A percentile compares a stretch with the other conserved stretches of the same genome.
Conservation (phyloP, 257 asterid genomes). For the Orobanche coerulescens region DNA sequence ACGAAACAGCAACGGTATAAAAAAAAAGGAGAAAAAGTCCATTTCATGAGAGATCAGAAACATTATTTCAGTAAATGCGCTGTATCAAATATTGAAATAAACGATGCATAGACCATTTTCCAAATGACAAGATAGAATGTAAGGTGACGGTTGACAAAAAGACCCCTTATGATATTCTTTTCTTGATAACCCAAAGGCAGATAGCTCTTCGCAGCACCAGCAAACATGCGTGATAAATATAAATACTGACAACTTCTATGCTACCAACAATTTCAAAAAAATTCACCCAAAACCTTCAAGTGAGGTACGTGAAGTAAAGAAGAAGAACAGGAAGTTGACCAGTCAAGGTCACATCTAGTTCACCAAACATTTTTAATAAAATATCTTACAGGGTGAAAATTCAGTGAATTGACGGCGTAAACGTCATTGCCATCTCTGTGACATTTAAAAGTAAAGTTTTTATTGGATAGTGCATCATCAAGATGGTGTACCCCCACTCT, state of each 20-base stretch:
- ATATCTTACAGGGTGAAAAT: slow-evolving; percentile 88
- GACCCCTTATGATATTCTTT: not conserved
- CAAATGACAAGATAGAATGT: not conserved
- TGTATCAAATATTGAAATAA: not conserved
- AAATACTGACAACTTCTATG: not conserved
- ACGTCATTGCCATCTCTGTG: slow-evolving; percentile 88
- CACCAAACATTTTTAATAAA: slow-evolving; percentile 5
- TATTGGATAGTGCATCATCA: slow-evolving; percentile 67
- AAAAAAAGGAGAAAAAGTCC: not conserved
- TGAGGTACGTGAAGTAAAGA: not conserved
- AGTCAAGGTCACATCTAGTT: not conserved
- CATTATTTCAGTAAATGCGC: not conserved
- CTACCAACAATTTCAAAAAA: slow-evolving; percentile 2
- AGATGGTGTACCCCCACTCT: slow-evolving; percentile 96
- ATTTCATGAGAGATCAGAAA: not conserved
- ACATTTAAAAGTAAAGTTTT: slow-evolving; percentile 97
- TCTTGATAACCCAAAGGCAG: not conserved
- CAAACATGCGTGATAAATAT: not conserved
- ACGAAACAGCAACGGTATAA: not conserved
- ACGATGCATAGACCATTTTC: slow-evolving; percentile 7
- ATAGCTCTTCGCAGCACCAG: not conserved
- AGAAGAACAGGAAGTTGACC: not conserved
- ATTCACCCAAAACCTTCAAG: not conserved
- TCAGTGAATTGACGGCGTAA: slow-evolving; percentile 83
- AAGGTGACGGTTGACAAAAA: not conserved